Evolutionary conservation across 164 flowering plant genomes (phyloP), one percentile per base, ranked within the genome.

Genomic region (Nelumbo lutea): DNA sequence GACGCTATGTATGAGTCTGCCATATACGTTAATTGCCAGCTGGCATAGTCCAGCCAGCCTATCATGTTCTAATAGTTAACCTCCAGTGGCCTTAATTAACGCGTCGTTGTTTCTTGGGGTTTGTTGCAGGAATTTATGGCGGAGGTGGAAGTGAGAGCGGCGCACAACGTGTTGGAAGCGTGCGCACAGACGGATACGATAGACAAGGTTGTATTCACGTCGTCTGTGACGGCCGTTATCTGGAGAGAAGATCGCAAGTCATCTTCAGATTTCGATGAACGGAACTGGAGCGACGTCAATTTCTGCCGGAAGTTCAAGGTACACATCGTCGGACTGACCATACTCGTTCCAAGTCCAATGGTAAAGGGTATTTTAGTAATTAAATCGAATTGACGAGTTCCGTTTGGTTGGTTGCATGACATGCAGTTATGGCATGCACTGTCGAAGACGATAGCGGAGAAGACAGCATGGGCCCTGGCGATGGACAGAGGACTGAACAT

Each of bases 151-250:
- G 90, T 85, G 14, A 80, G 90, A 70, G 93, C 93, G 2, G 92
- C 96, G 11, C 93, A 89, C 66, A 91, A 91, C 64, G 92, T 91
- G 11, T 52, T 91, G 61, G 97, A 91, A 77, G 96, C 97, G 0
- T 88, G 97, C 62, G 92, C 92, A 0, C 93, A 87, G 61, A 85
- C 87, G 3, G 88, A 84, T 13, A 88, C 90, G 6, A 85, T 92
- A 0, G 86, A 82, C 68, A 92, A 88, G 61, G 92, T 90, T 3
- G 85, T 91, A 3, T 91, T 88, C 82, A 89, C 93, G 1, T 89
- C 97, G 2, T 91, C 97, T 1, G 82, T 75, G 7, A 89, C 97
- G 0, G 89, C 97, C 14, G 81, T 85, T 39, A 70, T 90, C 4
- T 91, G 97, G 97, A 78, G 75, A 41, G 84, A 85, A 6, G 75